Conservation (phyloP, 768 basidiomycete genomes). For the Leucosporidium creatinivorum region DNA sequence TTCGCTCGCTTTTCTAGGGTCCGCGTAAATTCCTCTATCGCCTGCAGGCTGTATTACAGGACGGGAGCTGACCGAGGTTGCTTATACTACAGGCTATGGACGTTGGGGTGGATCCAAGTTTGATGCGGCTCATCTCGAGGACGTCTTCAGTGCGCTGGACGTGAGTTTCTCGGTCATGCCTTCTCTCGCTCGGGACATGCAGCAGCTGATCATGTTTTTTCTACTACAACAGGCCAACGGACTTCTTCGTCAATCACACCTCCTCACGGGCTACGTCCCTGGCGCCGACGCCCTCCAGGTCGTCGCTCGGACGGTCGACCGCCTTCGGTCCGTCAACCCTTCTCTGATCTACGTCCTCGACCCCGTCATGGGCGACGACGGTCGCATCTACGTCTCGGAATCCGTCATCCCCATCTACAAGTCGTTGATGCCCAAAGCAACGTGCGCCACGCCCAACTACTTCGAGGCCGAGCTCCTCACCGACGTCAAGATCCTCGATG, state of each 20-base stretch:
- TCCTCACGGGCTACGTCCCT: slow-evolving; percentile 88
- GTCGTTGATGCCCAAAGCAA: slow-evolving; percentile 49
- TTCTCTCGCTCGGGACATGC: background rate
- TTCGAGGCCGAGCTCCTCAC: slow-evolving; percentile 94
- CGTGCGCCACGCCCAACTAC: slow-evolving; percentile 95
- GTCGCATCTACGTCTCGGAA: slow-evolving; percentile 75
- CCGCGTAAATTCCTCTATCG: slow-evolving; percentile 8
- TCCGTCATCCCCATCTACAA: slow-evolving; percentile 83
- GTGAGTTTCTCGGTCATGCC: slow-evolving; percentile 31
- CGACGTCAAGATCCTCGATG: slow-evolving; percentile 58
- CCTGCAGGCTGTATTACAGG: too few species aligned
- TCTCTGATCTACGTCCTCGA: slow-evolving; percentile 78
- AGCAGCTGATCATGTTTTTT: background rate
- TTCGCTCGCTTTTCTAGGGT: slow-evolving; percentile 13
- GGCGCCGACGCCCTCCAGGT: slow-evolving; percentile 67
- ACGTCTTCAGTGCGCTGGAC: slow-evolving; percentile 67
- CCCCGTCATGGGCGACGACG: slow-evolving; percentile 91
- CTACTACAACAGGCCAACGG: slow-evolving; percentile 52
- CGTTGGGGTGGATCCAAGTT: slow-evolving; percentile 71
- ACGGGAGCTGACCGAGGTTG: background rate
- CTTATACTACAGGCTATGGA: slow-evolving; percentile 61
- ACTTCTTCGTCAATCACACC: slow-evolving; percentile 60
- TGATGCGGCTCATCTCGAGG: slow-evolving; percentile 64
- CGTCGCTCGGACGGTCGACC: slow-evolving; percentile 57
- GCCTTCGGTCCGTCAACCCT: slow-evolving; percentile 55